These are phyloP conservation scores for Xanthoceras sorbifolium DNA, from an alignment of 345 rosid genomes.

Conservation along the genomic window DNA sequence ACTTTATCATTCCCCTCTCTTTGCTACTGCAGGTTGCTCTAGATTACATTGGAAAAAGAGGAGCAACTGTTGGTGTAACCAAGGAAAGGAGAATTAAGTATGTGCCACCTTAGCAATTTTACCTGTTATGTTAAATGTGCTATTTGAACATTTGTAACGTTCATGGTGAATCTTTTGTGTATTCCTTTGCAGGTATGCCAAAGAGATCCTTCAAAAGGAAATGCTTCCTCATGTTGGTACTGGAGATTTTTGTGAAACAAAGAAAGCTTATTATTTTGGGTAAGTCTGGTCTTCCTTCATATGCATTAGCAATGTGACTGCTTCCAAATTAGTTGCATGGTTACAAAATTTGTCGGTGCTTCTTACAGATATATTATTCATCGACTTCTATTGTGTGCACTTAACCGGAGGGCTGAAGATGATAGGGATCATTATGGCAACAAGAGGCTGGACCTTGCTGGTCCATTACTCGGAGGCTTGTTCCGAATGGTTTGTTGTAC, in stretches of 20 bases:
- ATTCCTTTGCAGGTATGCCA: conserved; percentile 73
- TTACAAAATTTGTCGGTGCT: conserved; percentile 6
- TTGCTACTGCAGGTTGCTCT: conserved; percentile 78
- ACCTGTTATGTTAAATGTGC: conserved; percentile 17
- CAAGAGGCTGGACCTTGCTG: conserved; percentile 99
- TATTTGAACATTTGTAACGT: conserved; percentile 26
- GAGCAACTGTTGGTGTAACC: conserved; percentile 95
- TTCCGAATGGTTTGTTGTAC: conserved; percentile 81
- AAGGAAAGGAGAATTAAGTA: conserved; percentile 96
- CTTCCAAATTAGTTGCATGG: conserved; percentile 4
- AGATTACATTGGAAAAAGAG: conserved; percentile 96
- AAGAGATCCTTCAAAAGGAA: conserved; percentile 96
- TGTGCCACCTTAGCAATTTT: conserved; percentile 34
- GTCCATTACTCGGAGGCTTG: conserved; percentile 96
- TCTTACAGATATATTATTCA: conserved; percentile 76
- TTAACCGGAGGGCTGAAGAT: conserved; percentile 94
- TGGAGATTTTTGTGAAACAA: conserved; percentile 91
- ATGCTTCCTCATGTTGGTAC: conserved; percentile 99
- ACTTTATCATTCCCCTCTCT: conserved; percentile 2
- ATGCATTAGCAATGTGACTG: conserved; percentile 4
- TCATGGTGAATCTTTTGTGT: conserved; percentile 28
- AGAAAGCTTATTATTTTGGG: conserved; percentile 99
- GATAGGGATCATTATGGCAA: conserved; percentile 99
- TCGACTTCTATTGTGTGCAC: conserved; percentile 91
- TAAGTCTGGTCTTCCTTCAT: conserved; percentile 28